A percentile compares a stretch with the other conserved stretches of the same genome.
Conservation (phyloP, 139 green algal species). For the Micractinium sp. region DNA sequence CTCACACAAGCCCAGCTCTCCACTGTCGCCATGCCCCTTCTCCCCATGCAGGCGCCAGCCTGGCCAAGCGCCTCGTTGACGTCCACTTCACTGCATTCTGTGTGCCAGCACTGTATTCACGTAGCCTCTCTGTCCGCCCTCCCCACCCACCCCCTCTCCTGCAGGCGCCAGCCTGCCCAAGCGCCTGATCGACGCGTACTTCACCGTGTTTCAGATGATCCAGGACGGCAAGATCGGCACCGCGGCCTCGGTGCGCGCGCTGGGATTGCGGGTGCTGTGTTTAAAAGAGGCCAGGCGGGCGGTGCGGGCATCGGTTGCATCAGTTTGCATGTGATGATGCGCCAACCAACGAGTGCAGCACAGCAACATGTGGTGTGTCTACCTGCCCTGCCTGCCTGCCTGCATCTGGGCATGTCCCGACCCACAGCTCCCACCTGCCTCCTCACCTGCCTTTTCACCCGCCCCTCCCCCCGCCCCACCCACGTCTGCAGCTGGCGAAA, state of each 20-base stretch:
- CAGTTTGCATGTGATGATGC: too few species aligned
- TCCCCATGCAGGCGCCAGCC: constrained; percentile 55
- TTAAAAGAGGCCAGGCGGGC: not conserved
- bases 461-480: not conserved
- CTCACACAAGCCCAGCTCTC: too few species aligned
- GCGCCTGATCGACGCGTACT: constrained; percentile 91
- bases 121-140: too few species aligned
- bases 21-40: too few species aligned
- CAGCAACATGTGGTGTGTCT: not conserved
- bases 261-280: not conserved
- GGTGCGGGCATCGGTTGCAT: not conserved
- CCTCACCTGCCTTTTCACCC: not conserved
- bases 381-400: not conserved
- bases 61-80: constrained; percentile 84
- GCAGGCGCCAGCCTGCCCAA: constrained; percentile 73
- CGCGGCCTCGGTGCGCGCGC: constrained; percentile 44
- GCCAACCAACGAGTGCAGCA: not conserved
- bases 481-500: constrained; percentile 32
- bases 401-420: too few species aligned
- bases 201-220: constrained; percentile 88
- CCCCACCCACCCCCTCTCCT: not conserved
- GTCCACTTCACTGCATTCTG: constrained; percentile 96
- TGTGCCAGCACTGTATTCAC: too few species aligned
- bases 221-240: constrained; percentile 75
- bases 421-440: not conserved